Evolutionary conservation across 805 yeast species (phyloP), one percentile per base, ranked within the genome.

Genomic region (Candida mattraensis): DNA sequence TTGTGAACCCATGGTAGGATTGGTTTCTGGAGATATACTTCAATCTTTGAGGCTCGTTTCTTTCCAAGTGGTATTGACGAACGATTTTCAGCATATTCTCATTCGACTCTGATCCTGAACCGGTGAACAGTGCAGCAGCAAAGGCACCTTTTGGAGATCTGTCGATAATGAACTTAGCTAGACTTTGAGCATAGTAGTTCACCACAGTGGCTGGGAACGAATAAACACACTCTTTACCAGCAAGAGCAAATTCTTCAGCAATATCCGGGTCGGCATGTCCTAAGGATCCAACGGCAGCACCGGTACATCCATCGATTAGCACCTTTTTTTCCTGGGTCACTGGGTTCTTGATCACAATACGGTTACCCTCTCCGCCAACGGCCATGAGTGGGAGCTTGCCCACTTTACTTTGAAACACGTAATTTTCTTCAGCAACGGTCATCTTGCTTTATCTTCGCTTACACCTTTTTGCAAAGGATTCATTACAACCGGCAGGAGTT

Each of bases 31-130:
- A 33, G 64, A 53, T 66, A 33, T 64, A 58, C 35, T 67, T 61
- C 36, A 50, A 42, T 42, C 69, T 62, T 19, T 57, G 49, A 8
- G 63, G 55, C 38, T 62, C 63, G 18, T 65, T 66, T 18, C 56
- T 60, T 48, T 69, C 74, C 21, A 60, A 45, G 40, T 57, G 63
- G 44, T 68, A 67, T 47, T 67, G 72, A 42, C 59, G 54, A 12
- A 83, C 82, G 53, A 82, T 80, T 54, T 81, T 82, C 47, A 81
- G 56, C 3, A 87, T 87, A 21, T 85, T 85, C 53, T 81, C 88
- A 48, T 81, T 81, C 28, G 87, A 84, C 55, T 81, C 88, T n/a
- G 86, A 69, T 31, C 91, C 91, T 2, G 83, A 74, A 49, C 79
- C 80, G 40, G 76, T 70, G 33, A 83, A 59, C 27, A 63, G 39